A percentile compares a stretch with the other conserved stretches of the same genome.
Evolutionary conservation across 306 rosid species (phyloP).

Genomic region (Castanea mollissima): DNA sequence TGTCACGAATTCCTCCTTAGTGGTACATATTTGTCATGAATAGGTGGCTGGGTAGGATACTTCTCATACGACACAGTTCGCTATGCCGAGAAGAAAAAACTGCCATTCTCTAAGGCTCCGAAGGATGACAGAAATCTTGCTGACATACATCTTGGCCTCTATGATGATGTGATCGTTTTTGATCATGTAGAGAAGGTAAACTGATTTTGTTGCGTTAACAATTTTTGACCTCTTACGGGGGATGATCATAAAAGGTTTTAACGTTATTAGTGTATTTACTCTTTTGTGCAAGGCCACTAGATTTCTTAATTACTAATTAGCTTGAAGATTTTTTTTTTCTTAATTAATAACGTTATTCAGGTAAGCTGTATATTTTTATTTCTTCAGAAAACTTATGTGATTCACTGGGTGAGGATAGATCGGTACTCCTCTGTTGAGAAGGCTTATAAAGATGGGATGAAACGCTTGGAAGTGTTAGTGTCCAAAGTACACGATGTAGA

Average conservation of each 20-base stretch:
- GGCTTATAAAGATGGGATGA: slow-evolving; percentile 60
- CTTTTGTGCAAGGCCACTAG: no score
- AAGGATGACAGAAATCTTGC: slow-evolving; percentile 69
- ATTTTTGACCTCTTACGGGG: no score
- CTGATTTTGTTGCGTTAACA: no score
- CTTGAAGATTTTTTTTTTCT: no score
- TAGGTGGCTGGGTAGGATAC: slow-evolving; percentile 94
- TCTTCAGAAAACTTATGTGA: slow-evolving; percentile 58
- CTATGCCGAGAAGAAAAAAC: slow-evolving; percentile 66
- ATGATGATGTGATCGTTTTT: slow-evolving; percentile 70
- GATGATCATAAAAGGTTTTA: no score
- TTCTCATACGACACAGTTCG: slow-evolving; percentile 91
- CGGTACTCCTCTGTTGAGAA: slow-evolving; percentile 50
- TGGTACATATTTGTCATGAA: slow-evolving; percentile 9
- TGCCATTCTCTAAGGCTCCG: slow-evolving; percentile 75
- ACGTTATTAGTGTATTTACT: no score
- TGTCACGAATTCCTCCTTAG: not conserved
- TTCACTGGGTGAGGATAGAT: slow-evolving; percentile 71
- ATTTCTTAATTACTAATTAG: no score
- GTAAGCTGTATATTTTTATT: no score
- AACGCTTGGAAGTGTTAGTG: slow-evolving; percentile 41
- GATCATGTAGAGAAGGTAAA: slow-evolving; percentile 82
- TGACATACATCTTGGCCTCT: slow-evolving; percentile 82
- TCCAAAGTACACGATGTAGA: slow-evolving; percentile 39
- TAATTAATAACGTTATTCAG: no score